Base-by-base conservation (phyloP, 768 basidiomycete genomes). In the Boletellus sp. region DNA sequence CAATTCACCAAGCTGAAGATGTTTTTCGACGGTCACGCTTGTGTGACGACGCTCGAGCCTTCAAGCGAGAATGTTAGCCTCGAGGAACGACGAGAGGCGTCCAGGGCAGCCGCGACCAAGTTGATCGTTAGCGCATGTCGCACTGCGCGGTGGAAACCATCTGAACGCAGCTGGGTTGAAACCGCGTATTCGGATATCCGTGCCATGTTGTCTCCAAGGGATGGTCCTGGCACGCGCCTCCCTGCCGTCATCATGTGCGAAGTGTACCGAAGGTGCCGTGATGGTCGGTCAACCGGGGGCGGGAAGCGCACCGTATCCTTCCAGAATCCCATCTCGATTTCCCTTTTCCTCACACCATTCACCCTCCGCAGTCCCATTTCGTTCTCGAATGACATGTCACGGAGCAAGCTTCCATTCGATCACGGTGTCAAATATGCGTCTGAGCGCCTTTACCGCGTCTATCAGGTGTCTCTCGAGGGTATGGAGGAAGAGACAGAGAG, bases 11-110 rank as follows among this genome's bases (percentile, higher is more conserved):
- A n/a, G 22, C 24, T 56, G 10, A 52, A 54, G 15, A 67, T 70
- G 70, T 15, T 28, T 41, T 70, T 70, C 40, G 53, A 57, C 17
- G 43, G 33, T 31, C 59, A 70, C 22, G 70, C 70, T 15, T 70
- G 69, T 38, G 65, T 71, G 36, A 71, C 69, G 23, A 61, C 70
- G 16, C 58, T 66, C 23, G 49, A 59, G 31, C 32, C 52, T 11
- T 44, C 36, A 28, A 16, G 24, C 26, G 61, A 54, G 39, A 59
- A 42, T 20, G 19, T 50, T 20, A 38, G 38, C 5, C 15, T 61
- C 19, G 31, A 41, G 41, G 31, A 48, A 47, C 66, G 66, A n/a
- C 58, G 50, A 42, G 57, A 52, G 43, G 34, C 52, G n/a, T 70
- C 70, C 48, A 60, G 33, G 45, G 24, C 11, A n/a, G 51, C 49